Percentiles rank a stretch among this genome's conserved stretches.
phyloP scores from a whole-genome alignment of 495 filamentous ascomycete genomes.

The Trypethelium eluteriae region DNA sequence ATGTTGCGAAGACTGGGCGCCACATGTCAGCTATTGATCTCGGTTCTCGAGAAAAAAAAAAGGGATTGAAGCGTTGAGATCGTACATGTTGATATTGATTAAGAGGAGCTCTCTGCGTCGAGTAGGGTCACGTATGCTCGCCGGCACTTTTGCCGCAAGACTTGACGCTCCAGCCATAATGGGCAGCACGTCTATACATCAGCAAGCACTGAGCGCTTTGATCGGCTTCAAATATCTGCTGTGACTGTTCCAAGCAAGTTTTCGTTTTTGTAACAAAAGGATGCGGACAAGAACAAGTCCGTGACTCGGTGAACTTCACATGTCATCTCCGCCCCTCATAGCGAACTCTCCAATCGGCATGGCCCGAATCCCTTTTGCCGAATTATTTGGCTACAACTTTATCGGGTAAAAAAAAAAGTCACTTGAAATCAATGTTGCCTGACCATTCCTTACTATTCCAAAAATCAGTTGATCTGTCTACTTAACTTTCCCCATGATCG shows the following conservation, averaged over 20 bases:
- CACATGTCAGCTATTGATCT: neutral
- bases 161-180: constrained; percentile 1
- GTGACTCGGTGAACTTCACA: constrained; percentile 1
- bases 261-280: too few species aligned
- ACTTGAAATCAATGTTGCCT: neutral
- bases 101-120: constrained; percentile 4
- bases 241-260: too few species aligned
- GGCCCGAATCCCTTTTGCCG: neutral
- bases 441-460: neutral
- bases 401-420: neutral
- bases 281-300: neutral
- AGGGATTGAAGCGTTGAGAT: neutral
- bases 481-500: constrained; percentile 83
- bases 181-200: neutral
- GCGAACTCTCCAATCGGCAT: neutral
- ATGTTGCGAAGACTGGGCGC: constrained; percentile 58
- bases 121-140: neutral
- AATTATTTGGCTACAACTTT: neutral
- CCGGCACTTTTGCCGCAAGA: neutral
- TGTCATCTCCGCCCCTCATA: neutral
- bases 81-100: neutral
- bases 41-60: neutral
- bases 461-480: constrained; percentile 33
- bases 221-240: too few species aligned
- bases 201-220: neutral